Evolutionary conservation across 2,329 filamentous ascomycete species (phyloP), one percentile per base, ranked within the genome.

Genomic region (Venturia oleaginea): DNA sequence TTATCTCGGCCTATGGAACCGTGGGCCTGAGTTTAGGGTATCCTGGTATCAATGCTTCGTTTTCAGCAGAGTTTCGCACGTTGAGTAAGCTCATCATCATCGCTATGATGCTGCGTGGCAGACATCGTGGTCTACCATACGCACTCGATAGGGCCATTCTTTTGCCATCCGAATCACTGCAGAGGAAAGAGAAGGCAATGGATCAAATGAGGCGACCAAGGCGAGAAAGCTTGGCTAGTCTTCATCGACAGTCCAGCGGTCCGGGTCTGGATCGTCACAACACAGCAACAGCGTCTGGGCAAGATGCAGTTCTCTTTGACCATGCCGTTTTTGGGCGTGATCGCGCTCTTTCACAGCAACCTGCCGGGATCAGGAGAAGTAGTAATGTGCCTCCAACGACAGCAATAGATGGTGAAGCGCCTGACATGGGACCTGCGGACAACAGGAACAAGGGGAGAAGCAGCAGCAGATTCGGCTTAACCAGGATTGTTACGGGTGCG

Each of bases 21-120:
- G 94, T 99, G 32, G 94, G 94, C 0, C 78, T 99, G 65, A 93
- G 88, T 61, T 82, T 99, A 19, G 94, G 94, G 6, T 96, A 93
- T 67, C 81, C 89, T 0, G 79, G 77, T 24, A 81, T 86, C 73
- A 89, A 96, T 74, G 83, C 91, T 0, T 92, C 90, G 0, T 91
- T 99, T 68, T 92, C 86, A 38, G 88, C 84, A 0, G 85, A 97
- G 69, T 97, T 99, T 74, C 85, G 82, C 15, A 82, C 87, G 0
- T 76, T 96, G 7, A 84, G 81, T 22, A 87, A 87, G 70, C 79
- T 88, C 66, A 79, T 88, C 67, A 84, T 88, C 69, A 83, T 86
- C 66, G 84, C 85, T 13, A 87, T 87, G 85, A 83, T 86, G 75
- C 77, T 88, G 65, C 84, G 85, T 67, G 85, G 85, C 37, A 79